Conservation (phyloP, 1,139 yeast genomes). For the Blastobotrys malaysiensis region DNA sequence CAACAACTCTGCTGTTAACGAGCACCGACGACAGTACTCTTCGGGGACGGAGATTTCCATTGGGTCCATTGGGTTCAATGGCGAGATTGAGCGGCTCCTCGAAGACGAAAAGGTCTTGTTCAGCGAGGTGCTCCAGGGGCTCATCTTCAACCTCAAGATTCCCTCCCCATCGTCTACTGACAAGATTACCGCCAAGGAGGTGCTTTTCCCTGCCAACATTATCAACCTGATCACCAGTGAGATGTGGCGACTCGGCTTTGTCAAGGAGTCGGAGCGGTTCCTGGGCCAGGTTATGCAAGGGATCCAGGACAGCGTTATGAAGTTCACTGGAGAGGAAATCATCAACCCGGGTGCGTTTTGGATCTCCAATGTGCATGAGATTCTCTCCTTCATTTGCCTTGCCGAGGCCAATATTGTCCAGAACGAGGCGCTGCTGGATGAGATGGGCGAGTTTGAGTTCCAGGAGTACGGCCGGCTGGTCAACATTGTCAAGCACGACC, state of each 20-base stretch:
- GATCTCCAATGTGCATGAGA: constrained; percentile 94
- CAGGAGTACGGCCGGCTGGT: constrained; percentile 86
- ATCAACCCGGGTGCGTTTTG: constrained; percentile 95
- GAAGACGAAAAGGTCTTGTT: constrained; percentile 78
- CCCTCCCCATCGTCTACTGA: constrained; percentile 81
- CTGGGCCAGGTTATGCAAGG: constrained; percentile 85
- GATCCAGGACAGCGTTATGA: constrained; percentile 56
- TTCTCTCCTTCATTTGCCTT: constrained; percentile 88
- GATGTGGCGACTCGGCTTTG: constrained; percentile 97
- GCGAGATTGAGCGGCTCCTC: constrained; percentile 42
- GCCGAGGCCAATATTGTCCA: constrained; percentile 88
- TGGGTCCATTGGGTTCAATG: constrained; percentile 30
- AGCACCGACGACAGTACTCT: constrained; percentile 24
- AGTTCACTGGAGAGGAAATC: constrained; percentile 70
- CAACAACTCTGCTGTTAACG: constrained; percentile 15
- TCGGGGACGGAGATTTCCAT: constrained; percentile 26
- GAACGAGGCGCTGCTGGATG: constrained; percentile 71
- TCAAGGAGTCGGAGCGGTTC: constrained; percentile 86
- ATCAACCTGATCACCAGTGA: constrained; percentile 88
- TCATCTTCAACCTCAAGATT: constrained; percentile 80
- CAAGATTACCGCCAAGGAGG: constrained; percentile 82
- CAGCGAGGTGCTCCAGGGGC: constrained; percentile 80
- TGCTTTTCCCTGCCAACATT: constrained; percentile 92
- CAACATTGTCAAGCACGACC: constrained; percentile 89
- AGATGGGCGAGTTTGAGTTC: constrained; percentile 87